Base-by-base conservation (phyloP, 352 stramenopile species). In the Pythium myriotylum region DNA sequence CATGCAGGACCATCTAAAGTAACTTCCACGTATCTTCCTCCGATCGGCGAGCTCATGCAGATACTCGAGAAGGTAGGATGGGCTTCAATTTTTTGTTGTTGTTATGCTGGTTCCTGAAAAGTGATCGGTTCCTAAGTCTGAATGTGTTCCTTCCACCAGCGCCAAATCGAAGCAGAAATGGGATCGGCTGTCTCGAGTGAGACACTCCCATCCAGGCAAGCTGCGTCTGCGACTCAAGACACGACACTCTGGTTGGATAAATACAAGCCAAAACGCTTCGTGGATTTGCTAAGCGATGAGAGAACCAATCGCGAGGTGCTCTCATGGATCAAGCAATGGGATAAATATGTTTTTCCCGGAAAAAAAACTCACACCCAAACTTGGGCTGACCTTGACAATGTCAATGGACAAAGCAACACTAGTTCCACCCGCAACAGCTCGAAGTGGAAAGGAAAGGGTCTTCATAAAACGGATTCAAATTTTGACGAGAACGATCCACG, bases 231-330 rank as follows among this genome's bases (percentile, higher is more conserved):
- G 3, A 43, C 24, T 20, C 72, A 74, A 20, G 65, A 74, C 22
- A 59, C 67, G 16, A 72, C 77, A 40, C 73, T 99, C 22, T 99
- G 97, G 97, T 83, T 99, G 12, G 95, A 99, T 68, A 99, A 98
- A 67, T 99, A 99, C 84, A 91, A 93, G 17, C 97, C 97, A 2
- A 73, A 87, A 33, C 81, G 79, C 40, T 99, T 98, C 59, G 78
- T 96, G 14, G 88, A 99, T 70, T 70, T 99, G 29, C 73, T 99
- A 14, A 98, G 91, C 23, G 93, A 99, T 65, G 97, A 99, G 70
- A 79, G 88, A 14, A 98, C 92, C 23, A 99, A 99, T 72, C 86
- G 97, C 17, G 94, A 99, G 59, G 95, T 99, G 33, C 73, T 99
- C 2, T 62, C 82, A 19, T 97, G 95, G 69, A 76, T 99, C 39